Conservation (phyloP, 164 flowering plant species). For the Macadamia integrifolia region DNA sequence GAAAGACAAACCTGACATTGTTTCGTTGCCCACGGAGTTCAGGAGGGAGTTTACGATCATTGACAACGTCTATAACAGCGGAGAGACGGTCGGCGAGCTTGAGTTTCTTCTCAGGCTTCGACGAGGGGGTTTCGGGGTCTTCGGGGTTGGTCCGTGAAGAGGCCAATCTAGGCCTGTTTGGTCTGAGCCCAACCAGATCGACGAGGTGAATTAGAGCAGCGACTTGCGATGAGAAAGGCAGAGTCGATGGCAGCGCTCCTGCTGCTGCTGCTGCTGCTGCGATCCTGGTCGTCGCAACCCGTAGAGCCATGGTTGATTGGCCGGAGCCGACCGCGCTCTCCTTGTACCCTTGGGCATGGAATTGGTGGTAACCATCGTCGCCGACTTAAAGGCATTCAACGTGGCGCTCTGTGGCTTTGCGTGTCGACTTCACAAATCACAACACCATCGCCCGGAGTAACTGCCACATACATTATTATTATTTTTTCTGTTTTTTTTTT, state of each 20-base stretch:
- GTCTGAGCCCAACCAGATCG: background rate
- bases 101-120: conserved; percentile 32
- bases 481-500: too few species aligned
- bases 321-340: background rate
- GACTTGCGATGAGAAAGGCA: background rate
- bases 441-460: too few species aligned
- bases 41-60: conserved; percentile 86
- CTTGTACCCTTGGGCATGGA: background rate
- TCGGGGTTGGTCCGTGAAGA: background rate
- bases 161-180: background rate
- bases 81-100: conserved; percentile 61
- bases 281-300: background rate
- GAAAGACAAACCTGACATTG: conserved; percentile 38
- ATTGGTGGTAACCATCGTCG: background rate
- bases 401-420: background rate
- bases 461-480: too few species aligned
- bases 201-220: background rate
- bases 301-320: conserved; percentile 9
- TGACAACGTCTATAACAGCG: conserved; percentile 62
- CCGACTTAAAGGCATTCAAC: background rate
- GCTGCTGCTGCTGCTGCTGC: background rate
- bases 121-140: background rate
- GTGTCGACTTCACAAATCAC: too few species aligned
- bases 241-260: background rate
- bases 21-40: conserved; percentile 83